Percentiles rank a stretch among this genome's conserved stretches.
phyloP scores from a whole-genome alignment of 345 rosid genomes.

The Sisymbrium altissimum region DNA sequence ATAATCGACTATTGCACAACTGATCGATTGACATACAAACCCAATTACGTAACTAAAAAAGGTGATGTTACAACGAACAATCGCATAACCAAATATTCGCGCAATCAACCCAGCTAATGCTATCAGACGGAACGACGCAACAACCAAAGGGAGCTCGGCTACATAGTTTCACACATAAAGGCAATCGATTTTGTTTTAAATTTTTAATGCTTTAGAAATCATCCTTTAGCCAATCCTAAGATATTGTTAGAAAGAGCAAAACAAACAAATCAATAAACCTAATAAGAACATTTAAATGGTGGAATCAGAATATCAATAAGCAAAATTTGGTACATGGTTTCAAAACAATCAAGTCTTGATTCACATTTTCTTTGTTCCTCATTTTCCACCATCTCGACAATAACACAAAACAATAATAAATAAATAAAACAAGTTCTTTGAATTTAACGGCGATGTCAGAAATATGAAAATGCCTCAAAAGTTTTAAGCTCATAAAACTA shows the following conservation, averaged over 20 bases:
- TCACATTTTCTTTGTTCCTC: conserved; percentile 24
- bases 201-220: neutral
- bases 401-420: neutral
- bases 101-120: no score
- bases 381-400: conserved; percentile 5
- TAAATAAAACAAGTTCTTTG: neutral
- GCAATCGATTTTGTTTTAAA: no score
- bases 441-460: neutral
- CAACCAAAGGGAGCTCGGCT: no score
- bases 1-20: neutral
- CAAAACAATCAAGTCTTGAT: neutral
- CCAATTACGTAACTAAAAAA: no score
- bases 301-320: conserved; percentile 42
- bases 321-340: conserved; percentile 9
- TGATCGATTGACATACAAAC: no score
- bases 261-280: neutral
- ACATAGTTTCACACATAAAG: neutral
- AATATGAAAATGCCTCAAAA: conserved; percentile 26
- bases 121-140: no score
- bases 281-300: neutral
- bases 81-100: no score
- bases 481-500: neutral
- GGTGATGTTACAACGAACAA: no score
- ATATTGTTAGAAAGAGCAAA: neutral
- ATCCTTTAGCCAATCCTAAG: neutral